Conservation (phyloP, 495 filamentous ascomycete genomes). For the Talaromyces adpressus region DNA sequence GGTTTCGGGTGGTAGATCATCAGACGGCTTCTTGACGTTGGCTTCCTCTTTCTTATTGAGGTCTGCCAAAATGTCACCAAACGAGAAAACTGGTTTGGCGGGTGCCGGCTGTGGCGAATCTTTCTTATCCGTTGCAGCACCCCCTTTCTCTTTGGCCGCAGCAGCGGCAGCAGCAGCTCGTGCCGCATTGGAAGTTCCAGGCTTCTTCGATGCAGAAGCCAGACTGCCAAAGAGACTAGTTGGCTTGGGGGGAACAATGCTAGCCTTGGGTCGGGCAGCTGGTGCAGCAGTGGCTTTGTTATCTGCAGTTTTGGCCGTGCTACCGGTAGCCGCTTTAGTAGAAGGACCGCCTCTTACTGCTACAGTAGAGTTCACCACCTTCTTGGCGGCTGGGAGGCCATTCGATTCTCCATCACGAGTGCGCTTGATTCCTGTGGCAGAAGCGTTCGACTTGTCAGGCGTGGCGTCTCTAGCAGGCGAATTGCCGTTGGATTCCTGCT, state of each 20-base stretch:
- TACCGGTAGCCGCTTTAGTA: conserved; percentile 15
- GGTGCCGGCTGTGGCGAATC: conserved; percentile 26
- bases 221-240: conserved; percentile 52
- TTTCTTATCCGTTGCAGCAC: conserved; percentile 32
- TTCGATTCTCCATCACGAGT: conserved; percentile 34
- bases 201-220: conserved; percentile 54
- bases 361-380: conserved; percentile 25
- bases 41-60: conserved; percentile 59
- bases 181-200: conserved; percentile 49
- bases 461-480: conserved; percentile 20
- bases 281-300: conserved; percentile 23
- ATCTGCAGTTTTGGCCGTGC: conserved; percentile 12
- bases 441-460: conserved; percentile 15
- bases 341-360: conserved; percentile 21
- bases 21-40: conserved; percentile 41
- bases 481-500: conserved; percentile 28
- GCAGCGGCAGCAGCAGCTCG: conserved; percentile 42
- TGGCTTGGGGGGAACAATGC: conserved; percentile 48
- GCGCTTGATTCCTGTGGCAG: conserved; percentile 37
- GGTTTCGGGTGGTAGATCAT: conserved; percentile 60
- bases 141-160: conserved; percentile 27
- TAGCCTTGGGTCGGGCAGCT: conserved; percentile 38
- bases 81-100: conserved; percentile 43
- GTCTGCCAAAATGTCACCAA: conserved; percentile 55
- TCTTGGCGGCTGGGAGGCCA: conserved; percentile 31